Conservation (phyloP, 331 rosid genomes). For the Rosa hybrid region DNA sequence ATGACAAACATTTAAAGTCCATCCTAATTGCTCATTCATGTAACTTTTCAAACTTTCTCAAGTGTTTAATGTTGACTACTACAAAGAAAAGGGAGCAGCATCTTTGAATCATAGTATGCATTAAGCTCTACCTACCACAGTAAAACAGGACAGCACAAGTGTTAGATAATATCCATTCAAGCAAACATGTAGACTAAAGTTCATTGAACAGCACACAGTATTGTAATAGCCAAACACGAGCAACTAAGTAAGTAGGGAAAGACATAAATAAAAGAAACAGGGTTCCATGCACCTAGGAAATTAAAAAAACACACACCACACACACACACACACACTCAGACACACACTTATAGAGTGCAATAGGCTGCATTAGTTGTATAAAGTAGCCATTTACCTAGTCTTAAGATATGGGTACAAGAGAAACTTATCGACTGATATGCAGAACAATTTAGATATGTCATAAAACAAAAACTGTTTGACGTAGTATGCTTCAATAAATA, state of each 20-base stretch:
- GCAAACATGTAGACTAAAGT: background rate
- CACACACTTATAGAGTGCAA: too few relatives aligned
- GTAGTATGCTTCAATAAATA: too few relatives aligned
- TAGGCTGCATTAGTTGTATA: background rate
- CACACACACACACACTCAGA: too few relatives aligned
- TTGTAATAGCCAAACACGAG: background rate
- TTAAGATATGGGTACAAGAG: background rate
- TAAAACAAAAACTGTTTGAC: too few relatives aligned
- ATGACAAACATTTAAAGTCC: constrained; percentile 17
- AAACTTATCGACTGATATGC: background rate
- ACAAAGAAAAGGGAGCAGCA: constrained; percentile 91
- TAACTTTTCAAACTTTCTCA: constrained; percentile 69
- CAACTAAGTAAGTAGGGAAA: background rate
- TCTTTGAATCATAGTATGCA: constrained; percentile 88
- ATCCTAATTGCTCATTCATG: constrained; percentile 22
- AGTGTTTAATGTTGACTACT: constrained; percentile 96
- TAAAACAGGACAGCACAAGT: constrained; percentile 20
- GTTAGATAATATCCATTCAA: background rate
- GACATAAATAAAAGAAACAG: background rate
- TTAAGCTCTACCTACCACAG: constrained; percentile 86
- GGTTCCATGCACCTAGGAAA: background rate
- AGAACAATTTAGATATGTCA: too few relatives aligned
- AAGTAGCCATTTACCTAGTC: background rate
- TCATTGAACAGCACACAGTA: background rate
- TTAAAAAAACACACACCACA: background rate